Conservation (phyloP, 2,329 filamentous ascomycete species). For the Stemphylium lycopersici region DNA sequence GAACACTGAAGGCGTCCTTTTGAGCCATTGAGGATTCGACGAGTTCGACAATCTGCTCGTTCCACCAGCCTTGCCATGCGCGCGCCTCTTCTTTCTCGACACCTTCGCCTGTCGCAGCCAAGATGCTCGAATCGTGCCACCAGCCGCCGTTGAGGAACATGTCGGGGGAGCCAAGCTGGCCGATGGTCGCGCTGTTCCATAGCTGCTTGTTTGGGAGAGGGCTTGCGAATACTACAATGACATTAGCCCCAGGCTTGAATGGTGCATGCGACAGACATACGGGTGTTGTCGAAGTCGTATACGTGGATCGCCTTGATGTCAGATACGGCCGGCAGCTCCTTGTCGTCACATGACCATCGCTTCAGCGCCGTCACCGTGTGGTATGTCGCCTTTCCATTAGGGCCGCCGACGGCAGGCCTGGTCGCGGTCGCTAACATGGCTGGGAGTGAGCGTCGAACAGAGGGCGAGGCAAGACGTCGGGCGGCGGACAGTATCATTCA, state of each 20-base stretch:
- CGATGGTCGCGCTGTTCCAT: conserved; percentile 81
- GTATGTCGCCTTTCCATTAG: conserved; percentile 35
- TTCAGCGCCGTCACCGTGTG: conserved; percentile 75
- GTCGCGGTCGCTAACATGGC: conserved; percentile 43
- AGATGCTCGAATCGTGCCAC: conserved; percentile 93
- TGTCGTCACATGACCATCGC: conserved; percentile 81
- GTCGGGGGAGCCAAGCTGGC: conserved; percentile 76
- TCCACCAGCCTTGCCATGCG: conserved; percentile 96
- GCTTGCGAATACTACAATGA: conserved; percentile 77
- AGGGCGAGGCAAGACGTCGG: conserved; percentile 22
- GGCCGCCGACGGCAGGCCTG: conserved; percentile 36
- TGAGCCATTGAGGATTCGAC: conserved; percentile 82
- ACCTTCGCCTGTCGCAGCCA: conserved; percentile 85
- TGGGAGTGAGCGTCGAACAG: conserved; percentile 29
- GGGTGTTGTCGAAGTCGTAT: conserved; percentile 97
- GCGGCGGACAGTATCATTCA: conserved; percentile 37
- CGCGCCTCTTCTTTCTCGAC: conserved; percentile 79
- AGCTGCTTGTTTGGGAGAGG: conserved; percentile 87
- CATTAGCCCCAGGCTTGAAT: conserved; percentile 9
- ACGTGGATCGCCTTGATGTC: conserved; percentile 83
- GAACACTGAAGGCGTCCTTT: conserved; percentile 80
- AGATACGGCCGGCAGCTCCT: conserved; percentile 72
- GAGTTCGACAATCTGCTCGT: conserved; percentile 82
- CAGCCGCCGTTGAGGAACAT: conserved; percentile 84
- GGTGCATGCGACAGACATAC: conserved; percentile 57